phyloP scores from a whole-genome alignment of 139 green algal genomes.

The Dunaliella primolecta region DNA sequence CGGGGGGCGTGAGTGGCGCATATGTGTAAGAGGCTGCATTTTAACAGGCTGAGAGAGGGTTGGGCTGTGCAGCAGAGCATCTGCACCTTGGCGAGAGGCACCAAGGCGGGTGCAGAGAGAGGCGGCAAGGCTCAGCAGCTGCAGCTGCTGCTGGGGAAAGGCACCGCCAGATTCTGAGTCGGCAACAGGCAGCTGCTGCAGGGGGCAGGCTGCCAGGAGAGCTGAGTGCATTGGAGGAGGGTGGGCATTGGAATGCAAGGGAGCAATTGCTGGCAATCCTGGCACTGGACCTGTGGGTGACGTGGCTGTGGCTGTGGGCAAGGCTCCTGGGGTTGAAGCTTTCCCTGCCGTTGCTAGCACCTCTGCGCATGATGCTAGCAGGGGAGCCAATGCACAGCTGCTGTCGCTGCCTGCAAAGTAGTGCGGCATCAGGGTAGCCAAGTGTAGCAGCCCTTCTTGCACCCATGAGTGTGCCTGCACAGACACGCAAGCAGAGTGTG shows the following conservation, averaged over 20 bases:
- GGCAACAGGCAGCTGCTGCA: too few species aligned
- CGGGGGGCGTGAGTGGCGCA: not conserved
- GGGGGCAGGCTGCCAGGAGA: too few species aligned
- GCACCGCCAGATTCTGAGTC: too few species aligned
- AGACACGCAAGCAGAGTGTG: too few species aligned
- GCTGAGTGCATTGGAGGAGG: too few species aligned
- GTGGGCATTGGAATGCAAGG: too few species aligned
- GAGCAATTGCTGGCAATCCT: too few species aligned
- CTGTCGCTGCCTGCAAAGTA: not conserved
- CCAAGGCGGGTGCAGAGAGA: not conserved
- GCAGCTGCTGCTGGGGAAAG: not conserved
- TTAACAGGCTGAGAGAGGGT: too few species aligned
- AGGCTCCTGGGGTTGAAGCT: not conserved
- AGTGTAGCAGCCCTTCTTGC: not conserved
- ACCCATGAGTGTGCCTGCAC: not conserved
- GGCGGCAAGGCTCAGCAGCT: not conserved
- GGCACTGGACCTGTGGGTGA: too few species aligned
- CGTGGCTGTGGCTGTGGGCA: not conserved
- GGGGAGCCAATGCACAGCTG: too few species aligned
- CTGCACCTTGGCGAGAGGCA: not conserved
- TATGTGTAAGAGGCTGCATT: not conserved
- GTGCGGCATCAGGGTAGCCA: not conserved
- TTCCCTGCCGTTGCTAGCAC: not conserved
- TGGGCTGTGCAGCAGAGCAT: not conserved
- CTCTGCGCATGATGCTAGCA: not conserved